These are phyloP conservation scores for Uronychia setigera DNA, from an alignment of 73 alveolate genomes.

Conservation along the genomic window DNA sequence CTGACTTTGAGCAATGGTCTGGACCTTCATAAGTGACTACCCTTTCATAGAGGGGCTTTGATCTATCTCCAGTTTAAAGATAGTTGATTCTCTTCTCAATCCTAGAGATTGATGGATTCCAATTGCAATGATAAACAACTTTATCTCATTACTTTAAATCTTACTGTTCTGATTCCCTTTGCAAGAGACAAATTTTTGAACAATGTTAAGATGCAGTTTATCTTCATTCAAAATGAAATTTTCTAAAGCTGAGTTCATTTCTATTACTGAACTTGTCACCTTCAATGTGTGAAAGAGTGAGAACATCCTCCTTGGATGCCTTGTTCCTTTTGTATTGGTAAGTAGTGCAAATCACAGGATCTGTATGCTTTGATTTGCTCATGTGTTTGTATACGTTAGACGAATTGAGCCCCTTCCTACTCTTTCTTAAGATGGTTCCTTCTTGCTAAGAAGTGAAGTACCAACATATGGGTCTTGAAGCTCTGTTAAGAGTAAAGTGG, in stretches of 20 bases:
- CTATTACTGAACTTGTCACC: too few species aligned
- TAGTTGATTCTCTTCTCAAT: conserved; percentile 15
- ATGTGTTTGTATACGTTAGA: neutral
- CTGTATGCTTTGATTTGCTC: neutral
- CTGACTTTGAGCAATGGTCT: conserved; percentile 3
- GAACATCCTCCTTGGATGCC: too few species aligned
- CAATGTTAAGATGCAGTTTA: conserved; percentile 10
- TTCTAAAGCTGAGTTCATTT: neutral
- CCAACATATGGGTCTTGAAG: conserved; percentile 26
- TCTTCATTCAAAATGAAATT: conserved; percentile 8
- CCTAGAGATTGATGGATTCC: conserved; percentile 17
- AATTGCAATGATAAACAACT: too few species aligned
- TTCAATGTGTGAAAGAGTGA: too few species aligned
- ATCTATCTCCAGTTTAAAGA: neutral
- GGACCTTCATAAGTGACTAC: conserved; percentile 44
- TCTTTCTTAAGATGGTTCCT: too few species aligned
- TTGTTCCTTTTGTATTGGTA: neutral
- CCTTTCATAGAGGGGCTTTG: conserved; percentile 9
- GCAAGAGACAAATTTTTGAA: conserved; percentile 1
- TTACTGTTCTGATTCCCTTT: conserved; percentile 5
- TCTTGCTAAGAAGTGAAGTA: conserved; percentile 31
- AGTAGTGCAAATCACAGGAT: neutral
- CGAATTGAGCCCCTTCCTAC: too few species aligned
- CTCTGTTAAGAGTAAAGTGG: neutral
- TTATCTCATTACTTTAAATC: too few species aligned